Base-by-base conservation (phyloP, 2,329 filamentous ascomycete genomes). In the Tolypocladium tropicale region DNA sequence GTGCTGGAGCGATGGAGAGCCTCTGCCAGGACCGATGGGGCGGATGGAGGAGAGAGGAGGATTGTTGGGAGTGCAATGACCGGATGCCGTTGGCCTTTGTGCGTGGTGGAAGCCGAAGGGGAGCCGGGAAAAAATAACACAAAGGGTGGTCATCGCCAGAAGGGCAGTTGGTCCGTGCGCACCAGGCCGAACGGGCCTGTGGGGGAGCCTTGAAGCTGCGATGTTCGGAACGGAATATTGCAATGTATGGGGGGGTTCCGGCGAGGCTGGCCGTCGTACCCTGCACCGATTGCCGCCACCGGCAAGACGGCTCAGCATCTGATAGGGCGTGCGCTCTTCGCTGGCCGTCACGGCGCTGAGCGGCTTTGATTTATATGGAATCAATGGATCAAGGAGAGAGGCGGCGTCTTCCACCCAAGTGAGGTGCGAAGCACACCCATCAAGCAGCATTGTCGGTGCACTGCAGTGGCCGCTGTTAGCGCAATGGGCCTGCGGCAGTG, bases 111-210 rank as follows among this genome's bases (percentile, higher is more conserved):
- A 41, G 37, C n/a, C 39, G 39, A 12, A 57, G 52, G 53, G 53
- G 53, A 54, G 49, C n/a, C 52, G 36, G 53, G 48, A 58, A 57
- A 56, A 58, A 58, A 58, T 55, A 46, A 54, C 41, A 43, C 18
- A 55, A 54, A 43, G 56, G 56, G 59, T 58, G 60, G 58, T 59
- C 59, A 60, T 61, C 59, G 57, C 57, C 55, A 60, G 53, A 52
- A 46, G 23, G 50, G 39, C 49, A 41, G 55, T 25, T 60, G 60
- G 60, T 59, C 58, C 53, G 60, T 60, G 58, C 58, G 51, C 51
- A 14, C 46, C 25, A 32, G 16, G 46, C 32, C 21, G 21, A 23
- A 7, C 11, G 39, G n/a, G 28, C 46, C 46, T n/a, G 28, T 46
- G 23, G 25, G 43, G 46, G 51, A 52, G n/a, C n/a, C n/a, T n/a